Base-by-base conservation (phyloP, 1,139 yeast genomes). In the Geotrichum fermentans region DNA sequence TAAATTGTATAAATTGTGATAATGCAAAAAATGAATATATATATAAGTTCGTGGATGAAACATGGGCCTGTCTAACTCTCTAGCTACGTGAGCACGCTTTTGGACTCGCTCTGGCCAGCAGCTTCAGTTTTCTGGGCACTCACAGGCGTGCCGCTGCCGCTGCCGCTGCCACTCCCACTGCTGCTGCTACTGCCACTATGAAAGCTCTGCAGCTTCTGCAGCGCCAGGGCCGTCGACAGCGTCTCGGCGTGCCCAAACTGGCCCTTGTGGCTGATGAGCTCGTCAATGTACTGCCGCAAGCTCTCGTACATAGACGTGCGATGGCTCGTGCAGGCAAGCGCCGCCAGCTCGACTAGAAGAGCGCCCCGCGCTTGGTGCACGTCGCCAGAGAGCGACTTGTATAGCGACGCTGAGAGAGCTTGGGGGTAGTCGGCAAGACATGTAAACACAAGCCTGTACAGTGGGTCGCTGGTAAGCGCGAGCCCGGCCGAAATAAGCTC, bases 221-320 rank as follows among this genome's bases (percentile, higher is more conserved):
- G 24, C 14, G 49, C 48, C 34, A 43, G 17, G 13, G 47, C 47
- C 8, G 42, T 43, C n/a, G 47, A 43, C 24, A 43, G 26, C 22
- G 40, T 43, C 7, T 43, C 44, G 10, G 36, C 21, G n/a, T 28
- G 8, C 26, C 13, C 8, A 3, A 4, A 4, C 43, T 30, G 6
- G 26, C 20, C 21, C 17, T 2, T 17, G 11, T 29, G 3, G 43
- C 29, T 18, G 13, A 40, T 20, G 30, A 40, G 28, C 10, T 6
- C 16, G 13, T 40, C 43, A n/a, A 43, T 32, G 24, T 43, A 43
- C 3, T 14, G 16, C 42, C 16, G n/a, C 7, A 43, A 20, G 14
- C 17, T 22, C n/a, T 18, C 38, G 37, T 43, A 43, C 18, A 43
- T 20, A 5, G n/a, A 16, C 21, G 13, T 13, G 7, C 33, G 22